Base-by-base conservation (phyloP, 1,284 basidiomycete species). In the Sanguinoderma infundibulare region DNA sequence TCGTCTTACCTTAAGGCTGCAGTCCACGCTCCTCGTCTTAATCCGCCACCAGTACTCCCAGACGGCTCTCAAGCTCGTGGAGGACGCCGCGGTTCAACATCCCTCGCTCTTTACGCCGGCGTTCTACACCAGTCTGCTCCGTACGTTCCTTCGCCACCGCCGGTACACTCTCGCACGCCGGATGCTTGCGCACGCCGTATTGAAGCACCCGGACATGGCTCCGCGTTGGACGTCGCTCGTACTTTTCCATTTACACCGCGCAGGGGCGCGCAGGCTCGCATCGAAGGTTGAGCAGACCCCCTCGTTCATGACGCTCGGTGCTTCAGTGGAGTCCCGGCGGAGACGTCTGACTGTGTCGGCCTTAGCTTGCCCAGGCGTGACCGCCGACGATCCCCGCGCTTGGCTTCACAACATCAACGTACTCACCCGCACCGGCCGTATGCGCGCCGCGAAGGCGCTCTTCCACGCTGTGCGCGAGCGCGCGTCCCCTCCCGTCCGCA, bases 381-480 rank as follows among this genome's bases (percentile, higher is more conserved):
- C 17, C 17, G 15, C 17, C 5, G 22, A 52, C 30, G 53, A 57
- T 30, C 56, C 49, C 2, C 44, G 12, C 14, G 8, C 50, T 1
- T 53, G 58, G 10, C 58, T 53, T 1, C 44, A 57, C 44, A 57
- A 59, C 0, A 15, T 68, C n/a, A 57, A 57, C 10, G 7, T 59
- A 3, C 69, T 74, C 55, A 55, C 65, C 20, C 64, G 63, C 1
- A 61, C 62, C 8, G 63, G 69, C 2, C 67, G 72, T 15, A 24
- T 67, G 5, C 60, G 52, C 53, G 75, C 78, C n/a, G 85, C 84
- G 2, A 76, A 76, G 60, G 76, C 71, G 55, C 62, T 86, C 3
- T 79, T 83, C 60, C 67, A 67, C 22, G 59, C 69, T 17, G 67
- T 75, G 7, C 68, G 69, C 36, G 49, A 59, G 32, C 65, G 69